Base-by-base conservation (phyloP, 495 filamentous ascomycete species). In the Cercophora scortea region DNA sequence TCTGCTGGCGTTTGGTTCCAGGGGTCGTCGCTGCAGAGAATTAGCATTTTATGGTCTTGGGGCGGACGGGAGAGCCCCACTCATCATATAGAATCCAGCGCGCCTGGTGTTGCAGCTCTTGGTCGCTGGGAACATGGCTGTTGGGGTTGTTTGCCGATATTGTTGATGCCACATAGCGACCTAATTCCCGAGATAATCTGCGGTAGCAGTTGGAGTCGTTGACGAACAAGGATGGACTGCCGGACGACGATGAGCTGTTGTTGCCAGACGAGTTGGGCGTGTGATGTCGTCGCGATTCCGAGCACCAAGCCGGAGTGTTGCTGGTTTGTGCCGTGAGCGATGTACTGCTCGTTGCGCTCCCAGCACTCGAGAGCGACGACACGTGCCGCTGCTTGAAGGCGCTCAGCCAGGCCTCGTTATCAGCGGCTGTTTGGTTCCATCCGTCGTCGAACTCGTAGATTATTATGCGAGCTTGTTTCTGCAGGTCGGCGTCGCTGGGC, bases 1-100 rank as follows among this genome's bases (percentile, higher is more conserved):
- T 89, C 85, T 38, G 85, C 85, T 11, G 83, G 81, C 0, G 85
- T 89, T 65, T 86, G 82, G 62, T 88, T 87, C 83, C 83, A 87
- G 5, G 81, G 77, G 60, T 88, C 85, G 60, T 84, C 81, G 52
- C 74, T 77, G 51, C 4, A 25, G 19, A 45, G 25, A 45, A 32
- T 32, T 10, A 45, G 43, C 38, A 61, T 50, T 39, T 25, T 42
- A 19, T 8, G 8, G 32, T 18, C 19, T 11, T 39, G 12, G 1
- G 8, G 9, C 7, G 12, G 33, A 15, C 25, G 25, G 25, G 6
- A 40, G 17, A 36, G 58, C 61, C 73, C 62, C 47, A 77, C 74
- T 78, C 75, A 50, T 79, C 76, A 42, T 79, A 81, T 4, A 79
- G 58, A 42, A 78, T 69, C 76, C 77, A 79, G n/a, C 77, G 70